Evolutionary conservation across 768 basidiomycete species (phyloP).

Genomic region (Psilocybe subaeruginosa): DNA sequence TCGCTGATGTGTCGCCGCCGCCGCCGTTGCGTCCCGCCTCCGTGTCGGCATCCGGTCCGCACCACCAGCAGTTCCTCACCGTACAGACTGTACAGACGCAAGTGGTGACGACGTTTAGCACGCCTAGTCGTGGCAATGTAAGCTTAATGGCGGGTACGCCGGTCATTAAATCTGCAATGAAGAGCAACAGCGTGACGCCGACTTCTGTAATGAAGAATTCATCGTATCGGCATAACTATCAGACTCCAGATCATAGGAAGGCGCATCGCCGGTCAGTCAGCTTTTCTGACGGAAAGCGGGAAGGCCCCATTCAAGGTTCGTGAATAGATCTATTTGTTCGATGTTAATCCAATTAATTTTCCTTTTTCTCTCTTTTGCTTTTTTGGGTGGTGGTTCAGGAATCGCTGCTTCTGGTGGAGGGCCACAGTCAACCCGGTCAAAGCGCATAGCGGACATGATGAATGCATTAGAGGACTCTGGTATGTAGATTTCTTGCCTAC

Average conservation of each 20-base stretch:
- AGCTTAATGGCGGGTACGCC: constrained; percentile 32
- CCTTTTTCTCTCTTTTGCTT: constrained; percentile 4
- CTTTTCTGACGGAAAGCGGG: constrained; percentile 92
- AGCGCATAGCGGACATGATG: constrained; percentile 82
- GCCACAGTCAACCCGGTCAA: constrained; percentile 70
- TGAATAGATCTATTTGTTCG: constrained; percentile 1
- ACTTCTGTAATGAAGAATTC: constrained; percentile 61
- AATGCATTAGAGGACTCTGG: constrained; percentile 71
- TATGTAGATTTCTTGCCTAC: constrained; percentile 35
- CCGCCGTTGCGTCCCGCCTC: constrained; percentile 3
- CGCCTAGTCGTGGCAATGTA: constrained; percentile 28
- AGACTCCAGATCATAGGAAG: constrained; percentile 54
- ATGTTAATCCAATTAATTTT: neutral
- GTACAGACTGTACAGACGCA: constrained; percentile 22
- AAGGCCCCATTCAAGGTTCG: constrained; percentile 81
- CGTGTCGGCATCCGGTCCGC: neutral
- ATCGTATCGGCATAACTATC: constrained; percentile 43
- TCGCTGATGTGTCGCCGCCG: constrained; percentile 1
- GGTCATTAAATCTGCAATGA: constrained; percentile 43
- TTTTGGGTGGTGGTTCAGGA: constrained; percentile 12
- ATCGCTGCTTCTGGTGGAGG: constrained; percentile 28
- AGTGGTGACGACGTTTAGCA: constrained; percentile 20
- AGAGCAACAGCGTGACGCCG: constrained; percentile 52
- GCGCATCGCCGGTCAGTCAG: constrained; percentile 85
- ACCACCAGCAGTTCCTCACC: constrained; percentile 13